These are phyloP conservation scores for Vigna hirtella DNA, from an alignment of 306 rosid species.

Conservation along the genomic window DNA sequence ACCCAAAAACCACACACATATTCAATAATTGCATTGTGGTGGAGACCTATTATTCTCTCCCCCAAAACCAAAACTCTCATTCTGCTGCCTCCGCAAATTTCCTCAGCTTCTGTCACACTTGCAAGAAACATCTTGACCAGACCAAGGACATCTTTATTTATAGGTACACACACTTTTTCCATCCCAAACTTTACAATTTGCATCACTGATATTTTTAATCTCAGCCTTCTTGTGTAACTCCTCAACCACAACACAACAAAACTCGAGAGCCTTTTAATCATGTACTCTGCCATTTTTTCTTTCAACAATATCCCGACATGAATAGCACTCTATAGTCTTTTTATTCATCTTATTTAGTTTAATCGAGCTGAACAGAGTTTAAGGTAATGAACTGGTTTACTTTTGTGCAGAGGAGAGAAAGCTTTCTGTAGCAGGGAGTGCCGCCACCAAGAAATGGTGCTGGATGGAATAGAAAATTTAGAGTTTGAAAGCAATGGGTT, in stretches of 20 bases:
- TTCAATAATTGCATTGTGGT: slow-evolving; percentile 79
- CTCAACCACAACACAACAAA: slow-evolving; percentile 13
- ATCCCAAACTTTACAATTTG: slow-evolving; percentile 15
- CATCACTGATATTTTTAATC: neutral
- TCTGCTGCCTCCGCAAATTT: slow-evolving; percentile 49
- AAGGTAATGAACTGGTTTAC: neutral
- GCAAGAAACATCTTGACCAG: slow-evolving; percentile 83
- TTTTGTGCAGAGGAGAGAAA: slow-evolving; percentile 81
- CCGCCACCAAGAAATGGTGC: slow-evolving; percentile 76
- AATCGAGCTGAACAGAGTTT: too few relatives aligned
- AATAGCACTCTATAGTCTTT: neutral
- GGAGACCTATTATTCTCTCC: slow-evolving; percentile 50
- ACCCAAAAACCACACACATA: slow-evolving; percentile 83
- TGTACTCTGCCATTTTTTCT: neutral
- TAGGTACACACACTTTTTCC: slow-evolving; percentile 52
- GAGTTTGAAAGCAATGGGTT: slow-evolving; percentile 49
- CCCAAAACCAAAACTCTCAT: slow-evolving; percentile 41
- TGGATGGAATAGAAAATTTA: slow-evolving; percentile 60
- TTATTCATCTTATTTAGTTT: neutral
- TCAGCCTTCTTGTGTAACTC: neutral
- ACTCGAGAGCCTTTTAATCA: neutral
- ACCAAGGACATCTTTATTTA: slow-evolving; percentile 83
- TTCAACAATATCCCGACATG: neutral
- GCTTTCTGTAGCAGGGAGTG: slow-evolving; percentile 90
- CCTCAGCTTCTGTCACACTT: slow-evolving; percentile 87